These are phyloP conservation scores for Leccinellum albellum DNA, from an alignment of 768 basidiomycete genomes.

Conservation along the genomic window DNA sequence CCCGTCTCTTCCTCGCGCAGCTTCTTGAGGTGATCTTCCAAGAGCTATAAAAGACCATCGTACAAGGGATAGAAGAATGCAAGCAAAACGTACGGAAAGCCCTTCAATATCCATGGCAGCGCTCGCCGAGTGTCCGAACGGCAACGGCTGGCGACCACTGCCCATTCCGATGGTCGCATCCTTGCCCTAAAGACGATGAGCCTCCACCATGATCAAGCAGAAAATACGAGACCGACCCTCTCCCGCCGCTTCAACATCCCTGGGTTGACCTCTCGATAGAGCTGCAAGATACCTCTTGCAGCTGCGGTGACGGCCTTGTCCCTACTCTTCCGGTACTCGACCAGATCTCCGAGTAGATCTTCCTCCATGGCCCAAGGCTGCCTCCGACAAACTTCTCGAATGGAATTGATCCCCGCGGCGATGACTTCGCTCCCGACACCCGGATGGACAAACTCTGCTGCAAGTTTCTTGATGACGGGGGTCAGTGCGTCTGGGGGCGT, in stretches of 20 bases:
- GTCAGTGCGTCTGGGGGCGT: constrained; percentile 90
- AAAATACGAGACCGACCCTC: constrained; percentile 46
- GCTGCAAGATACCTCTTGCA: constrained; percentile 77
- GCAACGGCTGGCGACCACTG: constrained; percentile 61
- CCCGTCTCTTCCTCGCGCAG: constrained; percentile 58
- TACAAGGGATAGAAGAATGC: not conserved
- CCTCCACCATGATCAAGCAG: not conserved
- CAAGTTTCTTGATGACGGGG: constrained; percentile 87
- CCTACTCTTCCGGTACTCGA: constrained; percentile 92
- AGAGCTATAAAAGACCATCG: constrained; percentile 46
- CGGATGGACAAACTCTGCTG: constrained; percentile 95
- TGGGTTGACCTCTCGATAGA: constrained; percentile 96
- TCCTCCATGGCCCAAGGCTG: constrained; percentile 99
- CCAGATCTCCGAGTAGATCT: constrained; percentile 84
- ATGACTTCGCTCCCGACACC: constrained; percentile 95
- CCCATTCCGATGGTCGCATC: constrained; percentile 76
- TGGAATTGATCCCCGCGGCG: constrained; percentile 93
- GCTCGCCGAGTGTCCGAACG: constrained; percentile 76
- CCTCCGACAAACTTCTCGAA: constrained; percentile 88
- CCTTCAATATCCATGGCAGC: constrained; percentile 88
- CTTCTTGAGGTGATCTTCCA: constrained; percentile 81
- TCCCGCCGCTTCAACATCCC: constrained; percentile 86
- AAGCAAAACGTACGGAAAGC: constrained; percentile 59
- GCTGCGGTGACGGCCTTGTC: constrained; percentile 93
- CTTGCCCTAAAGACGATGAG: constrained; percentile 62